Evolutionary conservation across 2,329 filamentous ascomycete genomes (phyloP), one percentile per base, ranked within the genome.

Genomic region (Microcyclospora pomicola): DNA sequence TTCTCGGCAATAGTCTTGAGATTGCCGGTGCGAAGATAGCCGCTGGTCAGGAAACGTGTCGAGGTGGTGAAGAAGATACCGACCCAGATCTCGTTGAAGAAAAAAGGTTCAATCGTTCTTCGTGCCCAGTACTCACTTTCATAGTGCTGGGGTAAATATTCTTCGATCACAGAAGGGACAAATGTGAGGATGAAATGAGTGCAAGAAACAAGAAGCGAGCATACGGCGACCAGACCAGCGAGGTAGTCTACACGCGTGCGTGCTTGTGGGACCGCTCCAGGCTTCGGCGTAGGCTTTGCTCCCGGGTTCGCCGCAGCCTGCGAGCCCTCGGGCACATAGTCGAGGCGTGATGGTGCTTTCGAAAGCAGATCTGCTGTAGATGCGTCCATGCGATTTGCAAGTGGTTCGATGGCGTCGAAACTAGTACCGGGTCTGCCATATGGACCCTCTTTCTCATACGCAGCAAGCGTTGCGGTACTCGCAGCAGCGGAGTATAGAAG

Each of bases 1-100:
- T 63, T 65, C 41, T 66, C 59, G 3, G 65, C 63, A 27, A 68
- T 54, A 19, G 54, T 55, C 19, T 57, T 48, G 13, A 68, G 47
- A n/a, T 65, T 59, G 11, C 62, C 65, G 5, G 53, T 59, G 27
- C 55, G 56, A 3, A 68, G 53, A 38, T 64, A 68, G 15, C 54
- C 56, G 1, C 56, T 50, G 11, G 58, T 56, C 13, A 68, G 43
- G 47, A 68, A 68, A 36, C 64, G 62, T 12, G 62, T 63, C 0
- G 65, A 67, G 7, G 61, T 68, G 9, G 63, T 67, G 48, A 68
- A 61, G 52, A 68, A 68, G 13, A 64, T 57, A 15, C 65, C 64
- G 6, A 67, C 59, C 59, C 62, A 67, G 46, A 66, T 59, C 34
- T 61, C 60, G 39, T 67, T 65, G 40, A 67, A 57, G 27, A 67